Conservation (phyloP, 805 yeast genomes). For the Spencermartinsiella europaea region DNA sequence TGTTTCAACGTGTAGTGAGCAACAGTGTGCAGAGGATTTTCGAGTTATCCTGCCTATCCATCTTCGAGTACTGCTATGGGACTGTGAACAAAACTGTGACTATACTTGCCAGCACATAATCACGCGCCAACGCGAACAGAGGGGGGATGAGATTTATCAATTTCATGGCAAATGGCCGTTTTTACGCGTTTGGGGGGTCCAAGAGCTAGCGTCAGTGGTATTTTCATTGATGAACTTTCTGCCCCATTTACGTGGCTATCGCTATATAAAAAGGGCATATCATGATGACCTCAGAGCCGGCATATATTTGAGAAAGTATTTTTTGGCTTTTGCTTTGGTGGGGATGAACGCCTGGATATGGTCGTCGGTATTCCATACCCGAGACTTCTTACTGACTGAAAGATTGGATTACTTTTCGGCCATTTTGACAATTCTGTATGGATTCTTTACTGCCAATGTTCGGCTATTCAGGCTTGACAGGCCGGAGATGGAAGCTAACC, state of each 20-base stretch:
- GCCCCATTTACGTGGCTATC: slow-evolving; percentile 49
- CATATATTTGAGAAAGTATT: slow-evolving; percentile 26
- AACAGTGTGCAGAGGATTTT: slow-evolving; percentile 32
- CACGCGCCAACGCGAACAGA: slow-evolving; percentile 47
- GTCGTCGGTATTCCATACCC: slow-evolving; percentile 79
- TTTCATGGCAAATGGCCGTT: slow-evolving; percentile 99
- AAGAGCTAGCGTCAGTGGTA: slow-evolving; percentile 74
- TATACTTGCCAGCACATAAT: slow-evolving; percentile 83
- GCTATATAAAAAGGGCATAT: slow-evolving; percentile 32
- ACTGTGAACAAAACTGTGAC: slow-evolving; percentile 78
- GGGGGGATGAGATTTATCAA: slow-evolving; percentile 59
- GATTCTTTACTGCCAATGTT: slow-evolving; percentile 62
- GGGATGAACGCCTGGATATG: slow-evolving; percentile 87
- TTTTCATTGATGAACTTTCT: slow-evolving; percentile 70
- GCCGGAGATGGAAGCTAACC: slow-evolving; percentile 24
- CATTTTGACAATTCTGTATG: slow-evolving; percentile 77
- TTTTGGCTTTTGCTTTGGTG: slow-evolving; percentile 49
- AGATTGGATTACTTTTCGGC: slow-evolving; percentile 89
- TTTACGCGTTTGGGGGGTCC: slow-evolving; percentile 66
- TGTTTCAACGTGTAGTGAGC: slow-evolving; percentile 34
- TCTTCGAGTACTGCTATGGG: slow-evolving; percentile 58
- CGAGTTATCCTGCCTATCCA: slow-evolving; percentile 32
- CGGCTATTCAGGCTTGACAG: slow-evolving; percentile 58
- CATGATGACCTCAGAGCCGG: slow-evolving; percentile 2
- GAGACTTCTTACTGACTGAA: slow-evolving; percentile 78